Base-by-base conservation (phyloP, 345 rosid species). In the Eucalyptus polyanthemos region DNA sequence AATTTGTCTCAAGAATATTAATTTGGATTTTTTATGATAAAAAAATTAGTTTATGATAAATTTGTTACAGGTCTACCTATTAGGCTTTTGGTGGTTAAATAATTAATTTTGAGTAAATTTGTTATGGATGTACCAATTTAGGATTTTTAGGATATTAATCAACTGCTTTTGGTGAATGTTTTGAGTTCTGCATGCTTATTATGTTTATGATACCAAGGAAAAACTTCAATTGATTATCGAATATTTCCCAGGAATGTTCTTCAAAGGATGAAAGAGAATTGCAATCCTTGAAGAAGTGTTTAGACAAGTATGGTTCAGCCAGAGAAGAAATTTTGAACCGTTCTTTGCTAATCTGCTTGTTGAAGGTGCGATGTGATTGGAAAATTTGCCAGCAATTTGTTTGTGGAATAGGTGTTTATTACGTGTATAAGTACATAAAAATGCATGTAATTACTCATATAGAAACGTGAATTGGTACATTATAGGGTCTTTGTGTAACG, bases 261-360 rank as follows among this genome's bases (percentile, higher is more conserved):
- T 92, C 95, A 3, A 95, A 92, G 51, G 88, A 94, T 27, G 95
- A 95, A 89, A 93, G 99, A 91, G 97, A 97, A 51, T 80, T 98
- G 88, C 91, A 95, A 80, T 95, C 99, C 31, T 60, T 96, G 92
- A 97, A 97, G 94, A 96, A 96, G 92, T 92, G 95, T 31, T 89
- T 97, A 85, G 97, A 95, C 90, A 92, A 94, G 92, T 97, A 94
- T 90, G 25, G 76, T 87, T 97, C 95, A 44, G 96, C 97, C 80
- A 96, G 92, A 90, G 99, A 98, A 88, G 95, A 97, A n/a, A 90
- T 88, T 92, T 88, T 58, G 96, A 98, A 91, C 94, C 95, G 60
- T 95, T 96, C 92, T 96, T 96, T 91, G 72, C 90, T 40, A 96
- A 95, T 81, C 91, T 96, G 93, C 50, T 95, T 60, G 88, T 91